Evolutionary conservation across 2,329 filamentous ascomycete species (phyloP).

Genomic region (Aspergillus phoenicis): DNA sequence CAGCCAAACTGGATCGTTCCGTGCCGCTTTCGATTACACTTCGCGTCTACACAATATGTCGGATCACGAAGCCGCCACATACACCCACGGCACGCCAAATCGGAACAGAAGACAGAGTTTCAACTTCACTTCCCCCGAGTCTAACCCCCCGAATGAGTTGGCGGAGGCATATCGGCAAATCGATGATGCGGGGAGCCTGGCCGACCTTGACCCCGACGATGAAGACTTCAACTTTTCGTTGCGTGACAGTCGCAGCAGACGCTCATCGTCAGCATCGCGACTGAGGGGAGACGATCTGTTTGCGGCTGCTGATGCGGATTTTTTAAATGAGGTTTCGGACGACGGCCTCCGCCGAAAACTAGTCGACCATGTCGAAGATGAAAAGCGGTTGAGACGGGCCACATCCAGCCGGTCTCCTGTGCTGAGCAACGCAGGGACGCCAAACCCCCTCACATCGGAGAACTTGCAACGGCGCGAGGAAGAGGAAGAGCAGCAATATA

Average conservation of each 20-base stretch:
- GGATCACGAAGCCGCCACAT: slow-evolving; percentile 25
- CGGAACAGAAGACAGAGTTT: slow-evolving; percentile 28
- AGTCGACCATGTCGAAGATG: slow-evolving; percentile 41
- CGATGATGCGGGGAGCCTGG: slow-evolving; percentile 41
- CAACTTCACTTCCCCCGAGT: slow-evolving; percentile 35
- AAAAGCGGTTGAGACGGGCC: slow-evolving; percentile 42
- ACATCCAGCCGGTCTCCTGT: slow-evolving; percentile 43
- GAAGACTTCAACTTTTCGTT: slow-evolving; percentile 22
- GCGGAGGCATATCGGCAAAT: slow-evolving; percentile 44
- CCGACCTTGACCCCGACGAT: slow-evolving; percentile 38
- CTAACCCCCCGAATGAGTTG: slow-evolving; percentile 44
- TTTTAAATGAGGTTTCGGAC: slow-evolving; percentile 38
- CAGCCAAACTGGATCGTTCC: slow-evolving; percentile 41
- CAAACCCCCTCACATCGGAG: slow-evolving; percentile 37
- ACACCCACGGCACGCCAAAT: slow-evolving; percentile 32
- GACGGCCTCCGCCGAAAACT: slow-evolving; percentile 37
- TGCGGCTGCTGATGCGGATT: slow-evolving; percentile 34
- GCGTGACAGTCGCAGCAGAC: slow-evolving; percentile 23
- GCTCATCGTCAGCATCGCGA: slow-evolving; percentile 29
- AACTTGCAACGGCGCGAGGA: slow-evolving; percentile 41
- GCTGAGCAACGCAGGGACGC: slow-evolving; percentile 39
- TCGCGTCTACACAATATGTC: slow-evolving; percentile 33
- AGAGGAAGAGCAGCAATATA: slow-evolving; percentile 26
- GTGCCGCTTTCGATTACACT: slow-evolving; percentile 43
- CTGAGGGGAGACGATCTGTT: slow-evolving; percentile 24